phyloP scores from a whole-genome alignment of 2,329 filamentous ascomycete genomes.

The Hirsutella minnesotensis region DNA sequence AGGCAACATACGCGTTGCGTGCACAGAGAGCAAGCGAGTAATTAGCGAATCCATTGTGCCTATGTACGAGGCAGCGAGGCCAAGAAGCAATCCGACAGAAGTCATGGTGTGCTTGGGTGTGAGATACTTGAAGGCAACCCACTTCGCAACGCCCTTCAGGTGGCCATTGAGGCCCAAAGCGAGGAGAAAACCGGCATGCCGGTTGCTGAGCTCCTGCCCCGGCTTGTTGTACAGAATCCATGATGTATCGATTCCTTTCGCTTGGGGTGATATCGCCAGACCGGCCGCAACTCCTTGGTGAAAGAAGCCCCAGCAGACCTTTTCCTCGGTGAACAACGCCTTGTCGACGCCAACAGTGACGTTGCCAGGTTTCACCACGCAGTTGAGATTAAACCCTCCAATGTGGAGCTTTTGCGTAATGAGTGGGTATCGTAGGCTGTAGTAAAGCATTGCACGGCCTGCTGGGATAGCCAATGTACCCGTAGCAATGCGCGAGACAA shows the following conservation, averaged over 20 bases:
- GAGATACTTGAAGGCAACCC: conserved; percentile 98
- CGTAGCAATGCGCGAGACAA: conserved; percentile 75
- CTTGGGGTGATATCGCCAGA: conserved; percentile 76
- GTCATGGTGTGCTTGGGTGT: conserved; percentile 99
- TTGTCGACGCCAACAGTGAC: conserved; percentile 92
- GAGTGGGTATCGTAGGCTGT: conserved; percentile 74
- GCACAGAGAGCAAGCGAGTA: conserved; percentile 84
- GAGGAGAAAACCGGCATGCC: conserved; percentile 89
- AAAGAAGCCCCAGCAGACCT: conserved; percentile 97
- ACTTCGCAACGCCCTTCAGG: conserved; percentile 87
- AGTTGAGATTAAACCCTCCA: conserved; percentile 82
- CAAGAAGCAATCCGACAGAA: conserved; percentile 86
- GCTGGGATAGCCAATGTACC: conserved; percentile 82
- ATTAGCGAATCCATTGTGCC: conserved; percentile 97
- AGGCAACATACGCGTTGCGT: conserved; percentile 90
- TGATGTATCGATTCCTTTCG: conserved; percentile 90
- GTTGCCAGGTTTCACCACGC: conserved; percentile 82
- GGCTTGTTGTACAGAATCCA: conserved; percentile 99
- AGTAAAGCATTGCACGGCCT: conserved; percentile 79
- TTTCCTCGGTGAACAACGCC: conserved; percentile 79
- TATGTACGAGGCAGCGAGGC: conserved; percentile 83
- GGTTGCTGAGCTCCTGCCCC: conserved; percentile 71
- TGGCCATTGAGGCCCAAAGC: conserved; percentile 90
- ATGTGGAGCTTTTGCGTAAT: conserved; percentile 88
- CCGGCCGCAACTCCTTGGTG: conserved; percentile 92